Percentiles rank a stretch among this genome's conserved stretches.
These are phyloP conservation scores for Abortiporus biennis DNA, from an alignment of 1,284 basidiomycete species.

Conservation along the genomic window DNA sequence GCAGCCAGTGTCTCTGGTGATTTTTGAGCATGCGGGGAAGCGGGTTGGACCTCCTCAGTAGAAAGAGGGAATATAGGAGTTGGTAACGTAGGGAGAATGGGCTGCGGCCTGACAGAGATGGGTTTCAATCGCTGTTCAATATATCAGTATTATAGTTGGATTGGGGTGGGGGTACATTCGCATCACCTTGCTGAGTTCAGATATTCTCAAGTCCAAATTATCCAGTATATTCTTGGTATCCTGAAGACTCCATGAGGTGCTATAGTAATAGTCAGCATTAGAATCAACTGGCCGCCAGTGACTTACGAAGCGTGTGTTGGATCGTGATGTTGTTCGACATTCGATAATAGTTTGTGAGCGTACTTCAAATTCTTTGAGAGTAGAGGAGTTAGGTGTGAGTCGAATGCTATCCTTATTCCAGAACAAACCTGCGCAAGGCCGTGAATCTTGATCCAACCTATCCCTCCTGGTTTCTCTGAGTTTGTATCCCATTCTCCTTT, in stretches of 20 bases:
- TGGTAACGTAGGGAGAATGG: conserved; percentile 17
- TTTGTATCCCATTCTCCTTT: conserved; percentile 42
- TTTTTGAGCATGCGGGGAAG: conserved; percentile 9
- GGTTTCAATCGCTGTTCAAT: conserved; percentile 28
- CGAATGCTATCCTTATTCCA: too few relatives aligned
- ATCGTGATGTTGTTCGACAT: conserved; percentile 43
- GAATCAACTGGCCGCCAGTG: neutral
- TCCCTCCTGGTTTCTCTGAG: conserved; percentile 18
- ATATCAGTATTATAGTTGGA: conserved; percentile 19
- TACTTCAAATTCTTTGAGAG: conserved; percentile 52
- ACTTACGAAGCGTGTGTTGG: conserved; percentile 40
- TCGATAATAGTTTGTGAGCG: conserved; percentile 51
- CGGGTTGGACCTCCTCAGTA: conserved; percentile 19
- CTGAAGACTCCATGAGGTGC: conserved; percentile 24
- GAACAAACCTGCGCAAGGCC: conserved; percentile 48
- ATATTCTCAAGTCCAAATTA: conserved; percentile 43
- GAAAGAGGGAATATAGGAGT: conserved; percentile 14
- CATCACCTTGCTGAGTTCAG: conserved; percentile 40
- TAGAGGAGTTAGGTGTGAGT: neutral
- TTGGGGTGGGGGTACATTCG: neutral
- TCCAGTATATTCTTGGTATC: conserved; percentile 45
- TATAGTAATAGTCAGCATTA: conserved; percentile 3
- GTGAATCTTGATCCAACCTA: conserved; percentile 52
- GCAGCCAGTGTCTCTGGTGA: too few relatives aligned
- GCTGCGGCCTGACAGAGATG: conserved; percentile 30